Evolutionary conservation across 768 basidiomycete species (phyloP).

Genomic region (Mycena haematopus): DNA sequence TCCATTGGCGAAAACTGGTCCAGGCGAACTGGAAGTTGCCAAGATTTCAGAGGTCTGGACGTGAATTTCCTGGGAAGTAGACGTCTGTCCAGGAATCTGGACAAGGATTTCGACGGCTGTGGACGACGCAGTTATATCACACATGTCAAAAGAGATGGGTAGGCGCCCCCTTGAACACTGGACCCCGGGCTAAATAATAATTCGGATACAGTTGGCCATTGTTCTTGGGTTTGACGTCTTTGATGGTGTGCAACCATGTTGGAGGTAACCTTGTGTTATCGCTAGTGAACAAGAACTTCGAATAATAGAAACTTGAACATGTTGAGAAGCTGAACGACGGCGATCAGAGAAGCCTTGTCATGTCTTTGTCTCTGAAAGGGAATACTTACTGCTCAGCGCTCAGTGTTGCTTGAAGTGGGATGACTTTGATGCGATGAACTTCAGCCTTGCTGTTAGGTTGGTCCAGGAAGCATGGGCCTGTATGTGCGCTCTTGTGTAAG

Average conservation of each 20-base stretch:
- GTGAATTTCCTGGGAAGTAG: neutral
- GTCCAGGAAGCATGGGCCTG: too few relatives aligned
- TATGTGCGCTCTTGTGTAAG: too few relatives aligned
- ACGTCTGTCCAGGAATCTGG: neutral
- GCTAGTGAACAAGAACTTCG: conserved; percentile 2
- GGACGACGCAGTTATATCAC: neutral
- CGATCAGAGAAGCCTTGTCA: conserved; percentile 11
- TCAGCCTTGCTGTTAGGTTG: too few relatives aligned
- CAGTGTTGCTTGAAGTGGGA: too few relatives aligned
- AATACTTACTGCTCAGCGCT: too few relatives aligned
- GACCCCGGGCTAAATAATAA: neutral
- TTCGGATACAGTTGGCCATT: conserved; percentile 11
- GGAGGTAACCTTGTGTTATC: too few relatives aligned
- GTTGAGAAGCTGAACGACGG: neutral
- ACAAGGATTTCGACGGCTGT: conserved; percentile 13
- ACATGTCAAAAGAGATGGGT: neutral
- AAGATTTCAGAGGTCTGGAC: neutral
- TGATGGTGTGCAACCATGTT: conserved; percentile 1
- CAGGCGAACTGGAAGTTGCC: neutral
- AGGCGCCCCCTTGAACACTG: neutral
- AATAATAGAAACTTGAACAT: neutral
- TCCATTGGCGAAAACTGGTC: neutral
- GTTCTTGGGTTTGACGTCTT: neutral
- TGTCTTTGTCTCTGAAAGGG: conserved; percentile 5
- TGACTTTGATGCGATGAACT: too few relatives aligned